Conservation (phyloP, 169 alveolate genomes). For the Cryptosporidium meleagridis region DNA sequence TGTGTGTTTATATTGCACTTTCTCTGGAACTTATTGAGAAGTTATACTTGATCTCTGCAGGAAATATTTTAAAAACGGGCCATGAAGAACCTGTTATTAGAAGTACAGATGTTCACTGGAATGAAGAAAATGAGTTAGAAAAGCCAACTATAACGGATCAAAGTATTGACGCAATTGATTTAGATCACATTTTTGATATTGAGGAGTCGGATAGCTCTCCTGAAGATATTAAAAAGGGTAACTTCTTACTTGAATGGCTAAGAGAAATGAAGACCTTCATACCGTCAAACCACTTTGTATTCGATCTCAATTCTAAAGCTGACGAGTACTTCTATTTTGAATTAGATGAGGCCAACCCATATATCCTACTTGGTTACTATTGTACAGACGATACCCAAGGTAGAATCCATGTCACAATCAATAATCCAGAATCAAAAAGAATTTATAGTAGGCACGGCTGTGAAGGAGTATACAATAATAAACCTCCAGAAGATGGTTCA, state of each 20-base stretch:
- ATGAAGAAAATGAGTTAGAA: neutral
- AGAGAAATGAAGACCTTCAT: slow-evolving; percentile 42
- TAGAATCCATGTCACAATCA: slow-evolving; percentile 48
- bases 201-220: slow-evolving; percentile 17
- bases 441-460: slow-evolving; percentile 59
- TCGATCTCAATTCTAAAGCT: slow-evolving; percentile 61
- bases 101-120: neutral
- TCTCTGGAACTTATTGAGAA: neutral
- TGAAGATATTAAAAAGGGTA: slow-evolving; percentile 16
- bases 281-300: slow-evolving; percentile 37
- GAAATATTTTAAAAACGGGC: neutral
- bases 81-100: slow-evolving; percentile 5
- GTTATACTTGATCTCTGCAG: neutral
- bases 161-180: slow-evolving; percentile 1
- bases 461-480: slow-evolving; percentile 67
- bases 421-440: slow-evolving; percentile 72
- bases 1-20: slow-evolving; percentile 13
- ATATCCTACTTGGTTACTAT: slow-evolving; percentile 57
- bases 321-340: slow-evolving; percentile 71
- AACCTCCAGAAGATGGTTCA: neutral
- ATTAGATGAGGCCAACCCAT: slow-evolving; percentile 14
- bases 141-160: neutral
- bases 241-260: slow-evolving; percentile 64
- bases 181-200: slow-evolving; percentile 3
- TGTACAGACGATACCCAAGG: slow-evolving; percentile 58